A percentile compares a stretch with the other conserved stretches of the same genome.
These are phyloP conservation scores for Lodderomyces jiufengensis DNA, from an alignment of 1,139 yeast species.

Conservation along the genomic window DNA sequence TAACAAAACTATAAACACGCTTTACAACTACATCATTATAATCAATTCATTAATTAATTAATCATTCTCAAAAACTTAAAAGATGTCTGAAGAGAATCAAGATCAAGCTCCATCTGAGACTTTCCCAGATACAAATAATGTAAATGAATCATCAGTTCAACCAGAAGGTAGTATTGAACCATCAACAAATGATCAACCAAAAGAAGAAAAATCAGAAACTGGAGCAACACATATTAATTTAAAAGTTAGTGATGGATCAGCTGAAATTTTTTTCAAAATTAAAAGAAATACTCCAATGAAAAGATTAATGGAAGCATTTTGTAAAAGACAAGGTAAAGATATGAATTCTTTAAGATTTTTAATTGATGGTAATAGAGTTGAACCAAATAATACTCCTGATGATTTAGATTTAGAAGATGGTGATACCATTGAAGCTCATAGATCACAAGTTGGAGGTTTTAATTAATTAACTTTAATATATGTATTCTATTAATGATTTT, in stretches of 20 bases:
- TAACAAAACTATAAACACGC: no score
- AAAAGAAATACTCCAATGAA: slow-evolving; percentile 88
- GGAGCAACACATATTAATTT: slow-evolving; percentile 79
- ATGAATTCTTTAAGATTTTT: slow-evolving; percentile 79
- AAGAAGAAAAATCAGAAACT: slow-evolving; percentile 59
- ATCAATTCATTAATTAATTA: no score
- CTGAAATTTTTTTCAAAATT: slow-evolving; percentile 94
- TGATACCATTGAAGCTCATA: slow-evolving; percentile 97
- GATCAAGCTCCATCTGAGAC: no score
- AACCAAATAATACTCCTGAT: slow-evolving; percentile 88
- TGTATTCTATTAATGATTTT: slow-evolving; percentile 10
- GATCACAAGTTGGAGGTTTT: slow-evolving; percentile 79
- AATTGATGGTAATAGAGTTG: slow-evolving; percentile 89
- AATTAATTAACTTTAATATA: not conserved
- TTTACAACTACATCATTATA: no score
- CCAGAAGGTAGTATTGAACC: slow-evolving; percentile 2
- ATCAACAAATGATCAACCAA: slow-evolving; percentile 26
- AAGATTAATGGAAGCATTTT: slow-evolving; percentile 96
- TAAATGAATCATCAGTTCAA: slow-evolving; percentile 20
- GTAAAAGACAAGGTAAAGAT: slow-evolving; percentile 95
- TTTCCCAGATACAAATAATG: no score
- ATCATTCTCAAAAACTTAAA: no score
- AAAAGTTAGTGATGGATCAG: slow-evolving; percentile 88
- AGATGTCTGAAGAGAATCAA: no score
- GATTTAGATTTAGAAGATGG: slow-evolving; percentile 90